Percentiles rank a stretch among this genome's conserved stretches.
Evolutionary conservation across 352 stramenopile genomes (phyloP).

Genomic region (Phytophthora sansomeana): DNA sequence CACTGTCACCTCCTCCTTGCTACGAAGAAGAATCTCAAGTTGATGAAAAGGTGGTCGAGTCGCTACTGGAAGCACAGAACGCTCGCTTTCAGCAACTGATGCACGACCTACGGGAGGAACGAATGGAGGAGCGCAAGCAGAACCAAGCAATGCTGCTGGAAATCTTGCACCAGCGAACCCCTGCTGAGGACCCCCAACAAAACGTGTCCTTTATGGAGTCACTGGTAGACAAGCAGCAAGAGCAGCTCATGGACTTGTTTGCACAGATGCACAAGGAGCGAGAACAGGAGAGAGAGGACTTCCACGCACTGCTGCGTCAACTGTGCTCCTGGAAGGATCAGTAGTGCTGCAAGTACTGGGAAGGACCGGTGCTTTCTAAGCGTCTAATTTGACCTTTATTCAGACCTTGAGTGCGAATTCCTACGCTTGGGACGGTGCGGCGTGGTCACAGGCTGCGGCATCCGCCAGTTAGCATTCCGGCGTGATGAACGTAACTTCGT

Average conservation of each 20-base stretch:
- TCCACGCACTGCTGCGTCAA: conserved; percentile 36
- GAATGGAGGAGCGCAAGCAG: conserved; percentile 44
- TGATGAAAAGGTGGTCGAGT: conserved; percentile 38
- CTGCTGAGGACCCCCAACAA: conserved; percentile 27
- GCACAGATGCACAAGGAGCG: conserved; percentile 46
- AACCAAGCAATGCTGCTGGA: conserved; percentile 46
- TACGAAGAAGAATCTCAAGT: conserved; percentile 23
- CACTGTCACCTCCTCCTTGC: not conserved
- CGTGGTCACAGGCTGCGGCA: not conserved
- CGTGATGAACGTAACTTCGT: conserved; percentile 20
- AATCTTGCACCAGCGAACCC: conserved; percentile 39
- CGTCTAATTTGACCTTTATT: not conserved
- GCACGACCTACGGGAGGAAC: conserved; percentile 39
- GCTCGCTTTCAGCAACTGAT: conserved; percentile 44
- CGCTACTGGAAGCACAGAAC: conserved; percentile 41
- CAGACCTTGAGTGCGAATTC: not conserved
- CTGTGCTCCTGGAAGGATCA: conserved; percentile 19
- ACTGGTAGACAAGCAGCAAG: conserved; percentile 42
- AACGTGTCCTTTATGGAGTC: conserved; percentile 37
- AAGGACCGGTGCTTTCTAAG: conserved; percentile 4
- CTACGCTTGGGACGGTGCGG: conserved; percentile 10
- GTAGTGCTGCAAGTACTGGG: conserved; percentile 16
- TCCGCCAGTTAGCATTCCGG: not conserved
- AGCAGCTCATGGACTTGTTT: conserved; percentile 52
- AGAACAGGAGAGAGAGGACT: conserved; percentile 48